Conservation (phyloP, 2,329 filamentous ascomycete species). For the Orbilia oligospora region DNA sequence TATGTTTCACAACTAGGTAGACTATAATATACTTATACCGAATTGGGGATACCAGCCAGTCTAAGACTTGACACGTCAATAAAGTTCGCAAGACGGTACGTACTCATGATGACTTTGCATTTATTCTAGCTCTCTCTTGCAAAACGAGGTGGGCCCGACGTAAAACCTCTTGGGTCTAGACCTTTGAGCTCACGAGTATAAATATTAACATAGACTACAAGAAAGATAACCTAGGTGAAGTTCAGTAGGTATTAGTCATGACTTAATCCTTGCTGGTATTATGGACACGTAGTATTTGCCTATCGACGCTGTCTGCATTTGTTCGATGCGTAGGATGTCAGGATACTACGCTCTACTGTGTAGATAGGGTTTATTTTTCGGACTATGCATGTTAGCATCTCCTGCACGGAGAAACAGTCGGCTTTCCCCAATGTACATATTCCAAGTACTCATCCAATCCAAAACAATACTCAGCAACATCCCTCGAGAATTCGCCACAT, state of each 20-base stretch:
- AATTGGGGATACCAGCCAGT: neutral
- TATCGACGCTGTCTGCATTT: too few relatives aligned
- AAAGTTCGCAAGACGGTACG: neutral
- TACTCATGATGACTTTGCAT: neutral
- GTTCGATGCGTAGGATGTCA: too few relatives aligned
- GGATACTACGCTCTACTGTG: too few relatives aligned
- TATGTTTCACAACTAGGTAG: conserved; percentile 9
- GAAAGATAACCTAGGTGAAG: neutral
- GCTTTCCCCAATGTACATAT: too few relatives aligned
- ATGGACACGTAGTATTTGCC: neutral
- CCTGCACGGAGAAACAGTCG: neutral
- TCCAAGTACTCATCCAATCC: neutral
- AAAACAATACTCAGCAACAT: neutral
- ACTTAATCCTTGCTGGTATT: neutral
- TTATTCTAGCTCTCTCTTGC: neutral
- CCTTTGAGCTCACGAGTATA: neutral
- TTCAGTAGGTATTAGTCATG: too few relatives aligned
- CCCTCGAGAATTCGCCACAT: neutral
- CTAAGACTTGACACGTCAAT: conserved; percentile 1
- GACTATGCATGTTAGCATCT: neutral
- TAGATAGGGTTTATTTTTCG: too few relatives aligned
- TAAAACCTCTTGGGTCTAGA: neutral
- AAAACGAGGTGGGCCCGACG: neutral
- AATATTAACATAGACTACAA: neutral
- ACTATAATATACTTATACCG: neutral